A percentile compares a stretch with the other conserved stretches of the same genome.
phyloP scores from a whole-genome alignment of 2,329 filamentous ascomycete genomes.

The Grosmannia clavigera region DNA sequence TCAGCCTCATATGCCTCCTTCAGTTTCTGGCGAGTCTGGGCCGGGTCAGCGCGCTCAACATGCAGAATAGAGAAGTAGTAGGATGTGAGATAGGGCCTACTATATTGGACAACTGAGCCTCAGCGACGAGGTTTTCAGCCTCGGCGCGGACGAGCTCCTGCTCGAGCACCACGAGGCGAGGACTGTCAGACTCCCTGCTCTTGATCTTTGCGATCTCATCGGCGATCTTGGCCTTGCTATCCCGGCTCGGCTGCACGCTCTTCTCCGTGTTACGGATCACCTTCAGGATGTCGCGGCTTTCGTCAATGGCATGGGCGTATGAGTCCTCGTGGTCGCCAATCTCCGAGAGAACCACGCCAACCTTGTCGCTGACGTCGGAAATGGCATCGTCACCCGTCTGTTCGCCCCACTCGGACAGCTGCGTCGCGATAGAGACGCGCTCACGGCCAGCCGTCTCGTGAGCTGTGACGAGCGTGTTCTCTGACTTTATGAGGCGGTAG shows the following conservation, averaged over 20 bases:
- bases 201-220: slow-evolving; percentile 91
- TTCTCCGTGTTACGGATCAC: slow-evolving; percentile 90
- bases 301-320: slow-evolving; percentile 79
- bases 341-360: slow-evolving; percentile 84
- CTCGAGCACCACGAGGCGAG: slow-evolving; percentile 72
- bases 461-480: slow-evolving; percentile 76
- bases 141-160: slow-evolving; percentile 94
- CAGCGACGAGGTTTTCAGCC: slow-evolving; percentile 89
- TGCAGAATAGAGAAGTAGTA: not conserved
- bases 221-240: slow-evolving; percentile 73
- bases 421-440: slow-evolving; percentile 70
- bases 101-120: slow-evolving; percentile 91
- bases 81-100: slow-evolving; percentile 35
- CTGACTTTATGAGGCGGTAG: slow-evolving; percentile 85
- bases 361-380: slow-evolving; percentile 86
- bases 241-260: slow-evolving; percentile 84
- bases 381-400: slow-evolving; percentile 76
- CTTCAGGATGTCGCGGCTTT: slow-evolving; percentile 73
- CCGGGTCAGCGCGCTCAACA: not conserved
- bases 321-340: slow-evolving; percentile 86
- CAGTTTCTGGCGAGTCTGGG: slow-evolving; percentile 81
- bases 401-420: slow-evolving; percentile 95
- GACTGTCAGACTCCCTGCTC: slow-evolving; percentile 78
- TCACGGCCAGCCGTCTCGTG: slow-evolving; percentile 80
- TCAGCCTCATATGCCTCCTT: slow-evolving; percentile 89